Percentiles rank a stretch among this genome's conserved stretches.
phyloP scores from a whole-genome alignment of 768 basidiomycete genomes.

The Leucosporidium yakuticum region DNA sequence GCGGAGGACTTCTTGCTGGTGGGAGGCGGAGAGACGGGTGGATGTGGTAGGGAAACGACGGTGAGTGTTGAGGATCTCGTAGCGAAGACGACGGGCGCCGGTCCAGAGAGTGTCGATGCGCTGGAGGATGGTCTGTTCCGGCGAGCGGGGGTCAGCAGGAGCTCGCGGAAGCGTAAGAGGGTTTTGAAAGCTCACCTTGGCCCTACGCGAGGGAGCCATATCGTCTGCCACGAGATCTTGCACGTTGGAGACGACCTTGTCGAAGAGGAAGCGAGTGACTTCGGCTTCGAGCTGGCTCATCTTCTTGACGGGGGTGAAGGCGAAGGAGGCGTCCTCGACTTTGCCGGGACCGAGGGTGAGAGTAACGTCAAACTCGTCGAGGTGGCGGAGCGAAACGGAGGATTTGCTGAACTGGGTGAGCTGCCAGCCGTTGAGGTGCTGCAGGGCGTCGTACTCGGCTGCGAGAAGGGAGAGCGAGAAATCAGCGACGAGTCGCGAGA shows the following conservation, averaged over 20 bases:
- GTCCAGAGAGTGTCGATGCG: conserved; percentile 11
- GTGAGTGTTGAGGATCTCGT: conserved; percentile 7
- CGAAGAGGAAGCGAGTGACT: conserved; percentile 16
- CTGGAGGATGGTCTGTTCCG: neutral
- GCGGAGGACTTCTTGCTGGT: conserved; percentile 20
- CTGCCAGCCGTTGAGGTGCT: conserved; percentile 35
- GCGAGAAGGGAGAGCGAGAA: neutral
- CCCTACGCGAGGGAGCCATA: too few relatives aligned
- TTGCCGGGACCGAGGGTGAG: conserved; percentile 7
- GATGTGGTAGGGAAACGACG: conserved; percentile 12
- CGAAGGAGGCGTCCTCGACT: neutral
- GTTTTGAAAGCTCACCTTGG: neutral
- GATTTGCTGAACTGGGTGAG: conserved; percentile 13
- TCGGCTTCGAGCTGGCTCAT: conserved; percentile 6
- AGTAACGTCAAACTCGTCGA: conserved; percentile 26
- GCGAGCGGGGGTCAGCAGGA: too few relatives aligned
- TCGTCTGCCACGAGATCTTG: neutral
- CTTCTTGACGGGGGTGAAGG: neutral
- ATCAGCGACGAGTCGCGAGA: too few relatives aligned
- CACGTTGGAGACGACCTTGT: conserved; percentile 3
- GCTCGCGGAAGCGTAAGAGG: too few relatives aligned
- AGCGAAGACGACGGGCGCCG: conserved; percentile 15
- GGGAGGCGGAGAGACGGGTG: conserved; percentile 12
- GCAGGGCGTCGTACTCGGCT: conserved; percentile 36
- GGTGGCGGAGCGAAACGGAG: conserved; percentile 18